phyloP scores from a whole-genome alignment of 169 alveolate genomes.

The Amoebophrya sp. region DNA sequence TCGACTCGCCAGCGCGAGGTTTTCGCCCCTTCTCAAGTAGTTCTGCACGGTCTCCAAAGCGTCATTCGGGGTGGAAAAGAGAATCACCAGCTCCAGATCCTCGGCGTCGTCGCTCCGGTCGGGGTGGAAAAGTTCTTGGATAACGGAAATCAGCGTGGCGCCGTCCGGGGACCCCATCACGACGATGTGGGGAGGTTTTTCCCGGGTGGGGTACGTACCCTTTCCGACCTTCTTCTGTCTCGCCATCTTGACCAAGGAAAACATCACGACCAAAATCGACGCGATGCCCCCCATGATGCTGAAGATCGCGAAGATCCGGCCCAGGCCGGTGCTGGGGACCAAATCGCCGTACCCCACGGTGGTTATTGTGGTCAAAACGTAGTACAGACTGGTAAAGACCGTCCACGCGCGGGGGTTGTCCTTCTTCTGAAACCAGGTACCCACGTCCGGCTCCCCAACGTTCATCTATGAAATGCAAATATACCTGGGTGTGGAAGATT shows the following conservation, averaged over 20 bases:
- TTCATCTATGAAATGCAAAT: too few relatives aligned
- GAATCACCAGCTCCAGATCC: not conserved
- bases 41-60: not conserved
- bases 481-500: too few relatives aligned
- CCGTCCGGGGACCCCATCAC: not conserved
- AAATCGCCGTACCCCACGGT: slow-evolving; percentile 2
- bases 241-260: not conserved
- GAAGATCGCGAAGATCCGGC: not conserved
- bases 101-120: not conserved
- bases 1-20: not conserved
- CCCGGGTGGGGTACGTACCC: not conserved
- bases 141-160: not conserved
- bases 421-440: not conserved
- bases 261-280: not conserved
- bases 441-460: too few relatives aligned
- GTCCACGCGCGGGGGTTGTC: slow-evolving; percentile 4
- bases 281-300: not conserved
- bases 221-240: not conserved
- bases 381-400: not conserved
- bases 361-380: not conserved
- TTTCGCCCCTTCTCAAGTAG: not conserved
- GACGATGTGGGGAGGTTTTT: not conserved
- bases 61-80: not conserved
- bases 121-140: not conserved
- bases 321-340: not conserved